Evolutionary conservation across 257 asterid species (phyloP), one percentile per base, ranked within the genome.

Genomic region (Verbascum thapsus): DNA sequence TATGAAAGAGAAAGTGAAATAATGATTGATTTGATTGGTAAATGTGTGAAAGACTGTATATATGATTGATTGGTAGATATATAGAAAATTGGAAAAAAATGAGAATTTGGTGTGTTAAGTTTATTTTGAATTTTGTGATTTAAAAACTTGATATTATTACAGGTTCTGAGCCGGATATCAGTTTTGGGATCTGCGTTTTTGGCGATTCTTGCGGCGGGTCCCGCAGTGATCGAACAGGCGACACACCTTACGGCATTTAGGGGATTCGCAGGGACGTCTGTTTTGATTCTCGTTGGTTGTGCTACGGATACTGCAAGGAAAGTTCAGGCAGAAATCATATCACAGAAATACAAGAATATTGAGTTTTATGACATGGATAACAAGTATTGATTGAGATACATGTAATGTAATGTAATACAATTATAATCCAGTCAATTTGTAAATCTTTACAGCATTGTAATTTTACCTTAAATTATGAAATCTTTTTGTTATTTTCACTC

Each of bases 221-320:
- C 99, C 18, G 99, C 96, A 18, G 85, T 90, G 66, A 77, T 89
- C 40, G 99, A 92, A 74, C 99, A 89, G 74, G 87, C 86, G 1
- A 92, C 96, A 10, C 96, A 89, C 68, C 89, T 92, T 64, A 80
- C 97, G n/a, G 96, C 99, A 18, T 92, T 92, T 59, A 81, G 91
- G 63, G 97, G 97, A 47, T 89, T 92, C 8, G 99, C 99, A 0
- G 99, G 99, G 67, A 92, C 97, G 3, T 92, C 99, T 0, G 94
- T 92, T 64, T 91, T 92, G 53, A 92, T 89, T 77, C 96, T 92
- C 18, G 99, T 92, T 15, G 96, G 99, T 34, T 92, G 97, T 74
- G 99, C 99, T 1, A 89, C 96, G 8, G 99, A 92, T 79, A 89
- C 99, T 0, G 95, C 99, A 41, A 78, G 97, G 71, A 92, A 92